Evolutionary conservation across 495 filamentous ascomycete species (phyloP).

Genomic region (Aspergillus bertholletiae): DNA sequence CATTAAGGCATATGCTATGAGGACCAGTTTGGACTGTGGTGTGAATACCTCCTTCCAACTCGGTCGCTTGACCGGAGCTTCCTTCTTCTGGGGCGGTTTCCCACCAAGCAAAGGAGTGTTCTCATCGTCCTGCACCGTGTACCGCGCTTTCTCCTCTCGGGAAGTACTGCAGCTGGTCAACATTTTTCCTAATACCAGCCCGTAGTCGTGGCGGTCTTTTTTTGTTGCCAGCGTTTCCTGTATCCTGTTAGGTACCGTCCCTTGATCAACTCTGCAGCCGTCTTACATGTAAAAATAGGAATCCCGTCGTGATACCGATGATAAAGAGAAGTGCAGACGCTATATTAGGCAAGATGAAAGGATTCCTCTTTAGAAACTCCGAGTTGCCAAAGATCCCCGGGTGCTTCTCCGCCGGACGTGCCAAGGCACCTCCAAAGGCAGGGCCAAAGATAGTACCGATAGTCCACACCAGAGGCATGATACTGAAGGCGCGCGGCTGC

Average conservation of each 20-base stretch:
- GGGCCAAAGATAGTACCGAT: conserved; percentile 87
- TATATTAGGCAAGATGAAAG: conserved; percentile 81
- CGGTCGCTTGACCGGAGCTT: conserved; percentile 30
- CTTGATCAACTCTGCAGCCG: neutral
- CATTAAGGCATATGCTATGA: conserved; percentile 70
- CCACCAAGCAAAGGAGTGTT: conserved; percentile 30
- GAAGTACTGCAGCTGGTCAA: conserved; percentile 30
- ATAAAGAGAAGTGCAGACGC: conserved; percentile 68
- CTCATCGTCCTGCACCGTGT: conserved; percentile 33
- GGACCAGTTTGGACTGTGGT: conserved; percentile 69
- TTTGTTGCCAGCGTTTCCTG: conserved; percentile 71
- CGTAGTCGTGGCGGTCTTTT: conserved; percentile 62
- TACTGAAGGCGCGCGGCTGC: conserved; percentile 75
- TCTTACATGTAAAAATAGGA: conserved; percentile 61
- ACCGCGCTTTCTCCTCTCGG: conserved; percentile 10
- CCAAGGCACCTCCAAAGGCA: conserved; percentile 79
- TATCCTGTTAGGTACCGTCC: conserved; percentile 3
- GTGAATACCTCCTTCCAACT: conserved; percentile 67
- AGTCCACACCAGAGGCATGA: conserved; percentile 82
- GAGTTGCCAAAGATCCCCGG: conserved; percentile 64
- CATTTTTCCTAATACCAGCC: conserved; percentile 58
- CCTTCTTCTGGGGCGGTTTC: conserved; percentile 4
- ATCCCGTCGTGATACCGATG: conserved; percentile 64
- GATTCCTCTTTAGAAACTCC: conserved; percentile 66
- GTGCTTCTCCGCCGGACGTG: conserved; percentile 68